A percentile compares a stretch with the other conserved stretches of the same genome.
phyloP scores from a whole-genome alignment of 345 rosid genomes.

The Erodium maritimum region DNA sequence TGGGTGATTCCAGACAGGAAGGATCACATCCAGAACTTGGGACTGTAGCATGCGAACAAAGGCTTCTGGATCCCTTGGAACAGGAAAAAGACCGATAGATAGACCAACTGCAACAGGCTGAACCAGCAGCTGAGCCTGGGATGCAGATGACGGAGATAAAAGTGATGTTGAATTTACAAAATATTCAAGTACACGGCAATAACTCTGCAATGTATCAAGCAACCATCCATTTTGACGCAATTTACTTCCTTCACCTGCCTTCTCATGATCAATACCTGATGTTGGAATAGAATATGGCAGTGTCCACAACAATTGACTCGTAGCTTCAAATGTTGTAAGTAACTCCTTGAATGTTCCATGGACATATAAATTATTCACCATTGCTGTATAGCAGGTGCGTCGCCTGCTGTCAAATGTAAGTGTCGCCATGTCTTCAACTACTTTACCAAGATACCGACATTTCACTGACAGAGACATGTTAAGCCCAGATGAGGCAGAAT shows the following conservation, averaged over 20 bases:
- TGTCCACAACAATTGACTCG: slow-evolving; percentile 83
- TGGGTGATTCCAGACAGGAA: slow-evolving; percentile 79
- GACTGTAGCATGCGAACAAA: slow-evolving; percentile 79
- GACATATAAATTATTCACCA: slow-evolving; percentile 87
- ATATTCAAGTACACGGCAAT: slow-evolving; percentile 68
- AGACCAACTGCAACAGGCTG: slow-evolving; percentile 82
- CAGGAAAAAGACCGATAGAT: slow-evolving; percentile 76
- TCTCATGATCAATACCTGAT: slow-evolving; percentile 45
- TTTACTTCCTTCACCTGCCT: slow-evolving; percentile 56
- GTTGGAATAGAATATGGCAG: slow-evolving; percentile 44
- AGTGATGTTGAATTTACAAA: slow-evolving; percentile 71
- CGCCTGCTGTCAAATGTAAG: slow-evolving; percentile 74
- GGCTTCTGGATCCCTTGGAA: slow-evolving; percentile 87
- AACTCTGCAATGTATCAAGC: slow-evolving; percentile 72
- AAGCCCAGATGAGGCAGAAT: slow-evolving; percentile 48
- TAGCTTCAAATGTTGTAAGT: slow-evolving; percentile 89
- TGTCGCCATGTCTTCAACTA: slow-evolving; percentile 74
- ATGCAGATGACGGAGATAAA: slow-evolving; percentile 51
- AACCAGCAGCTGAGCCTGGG: slow-evolving; percentile 85
- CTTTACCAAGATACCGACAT: slow-evolving; percentile 86
- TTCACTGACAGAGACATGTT: slow-evolving; percentile 58
- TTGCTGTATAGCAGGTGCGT: slow-evolving; percentile 68
- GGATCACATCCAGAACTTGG: slow-evolving; percentile 81
- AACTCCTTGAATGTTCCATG: slow-evolving; percentile 86
- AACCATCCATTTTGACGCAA: slow-evolving; percentile 57